Base-by-base conservation (phyloP, 768 basidiomycete species). In the Lactifluus pinguis region DNA sequence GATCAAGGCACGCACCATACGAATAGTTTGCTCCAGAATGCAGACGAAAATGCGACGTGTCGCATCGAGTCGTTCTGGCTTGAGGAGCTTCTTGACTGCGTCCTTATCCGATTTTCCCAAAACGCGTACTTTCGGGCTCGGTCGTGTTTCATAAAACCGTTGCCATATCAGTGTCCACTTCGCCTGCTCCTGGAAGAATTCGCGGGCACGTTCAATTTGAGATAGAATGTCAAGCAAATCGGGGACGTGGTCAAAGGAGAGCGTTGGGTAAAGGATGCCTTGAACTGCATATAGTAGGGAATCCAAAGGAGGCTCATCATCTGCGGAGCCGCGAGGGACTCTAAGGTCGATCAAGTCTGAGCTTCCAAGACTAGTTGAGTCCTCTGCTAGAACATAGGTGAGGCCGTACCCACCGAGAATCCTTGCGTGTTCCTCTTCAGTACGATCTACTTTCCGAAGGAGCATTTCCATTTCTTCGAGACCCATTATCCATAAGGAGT, bases 171-270 rank as follows among this genome's bases (percentile, higher is more conserved):
- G 41, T 10, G 61, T 48, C 51, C 61, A 62, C 36, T 58, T 62
- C 15, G 57, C 61, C 17, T 62, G 61, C n/a, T 58, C 61, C 19
- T 30, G 45, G 8, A 32, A 62, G 7, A 62, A 62, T 17, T 59
- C 49, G 52, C 62, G 57, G 42, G 55, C 36, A 38, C 62, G 52
- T 52, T 65, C 62, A 30, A 65, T 57, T 45, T 65, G 64, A 10
- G 62, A 55, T 15, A 65, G 29, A 29, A 64, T 52, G 30, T 64
- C 62, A 29, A 65, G 54, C 32, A 65, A 15, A 13, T 64, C 62
- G 13, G 62, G 64, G 2, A 56, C 55, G 19, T 57, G 57, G 13
- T 25, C 30, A 51, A 65, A 65, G 17, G 57, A 58, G 15, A 60
- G 9, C 0, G 61, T 49, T 19, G 64, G 64, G 32, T 49, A 15